phyloP scores from a whole-genome alignment of 2,329 filamentous ascomycete genomes.

The Lachnellula subtilissima region DNA sequence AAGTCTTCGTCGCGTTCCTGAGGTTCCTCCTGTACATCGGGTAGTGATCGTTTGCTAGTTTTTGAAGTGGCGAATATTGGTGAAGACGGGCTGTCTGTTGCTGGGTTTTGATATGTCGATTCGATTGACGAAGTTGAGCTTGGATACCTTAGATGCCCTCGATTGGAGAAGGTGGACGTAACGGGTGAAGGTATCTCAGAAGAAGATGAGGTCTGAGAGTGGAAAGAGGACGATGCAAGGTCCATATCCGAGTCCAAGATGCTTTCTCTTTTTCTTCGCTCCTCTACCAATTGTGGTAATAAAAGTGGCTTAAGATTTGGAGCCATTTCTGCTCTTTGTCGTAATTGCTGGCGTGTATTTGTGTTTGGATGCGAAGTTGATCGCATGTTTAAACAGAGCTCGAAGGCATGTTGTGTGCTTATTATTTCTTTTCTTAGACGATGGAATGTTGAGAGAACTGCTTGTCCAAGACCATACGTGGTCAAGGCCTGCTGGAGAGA shows the following conservation, averaged over 20 bases:
- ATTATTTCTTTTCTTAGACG: conserved; percentile 11
- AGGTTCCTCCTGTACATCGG: conserved; percentile 81
- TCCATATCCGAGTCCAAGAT: conserved; percentile 29
- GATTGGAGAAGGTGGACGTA: conserved; percentile 61
- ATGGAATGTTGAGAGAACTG: conserved; percentile 11
- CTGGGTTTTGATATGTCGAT: conserved; percentile 44
- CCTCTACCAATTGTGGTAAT: conserved; percentile 50
- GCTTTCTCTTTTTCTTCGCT: conserved; percentile 41
- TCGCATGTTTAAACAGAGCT: conserved; percentile 17
- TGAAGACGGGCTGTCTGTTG: conserved; percentile 52
- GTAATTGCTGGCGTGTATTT: conserved; percentile 5
- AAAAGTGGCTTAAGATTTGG: conserved; percentile 48
- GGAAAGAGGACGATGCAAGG: conserved; percentile 24
- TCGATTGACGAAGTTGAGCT: conserved; percentile 79
- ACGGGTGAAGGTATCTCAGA: conserved; percentile 67
- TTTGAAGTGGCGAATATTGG: conserved; percentile 49
- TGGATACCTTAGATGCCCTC: conserved; percentile 59
- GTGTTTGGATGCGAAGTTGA: conserved; percentile 11
- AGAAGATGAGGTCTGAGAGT: conserved; percentile 43
- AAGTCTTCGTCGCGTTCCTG: conserved; percentile 62
- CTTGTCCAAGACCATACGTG: conserved; percentile 26
- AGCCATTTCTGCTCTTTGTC: conserved; percentile 22
- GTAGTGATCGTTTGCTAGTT: conserved; percentile 61
- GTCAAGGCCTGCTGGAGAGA: conserved; percentile 22
- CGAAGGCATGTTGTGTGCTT: conserved; percentile 21